Conservation (phyloP, 225 moss, liverwort and hornwort species). For the Polytrichum formosum region DNA sequence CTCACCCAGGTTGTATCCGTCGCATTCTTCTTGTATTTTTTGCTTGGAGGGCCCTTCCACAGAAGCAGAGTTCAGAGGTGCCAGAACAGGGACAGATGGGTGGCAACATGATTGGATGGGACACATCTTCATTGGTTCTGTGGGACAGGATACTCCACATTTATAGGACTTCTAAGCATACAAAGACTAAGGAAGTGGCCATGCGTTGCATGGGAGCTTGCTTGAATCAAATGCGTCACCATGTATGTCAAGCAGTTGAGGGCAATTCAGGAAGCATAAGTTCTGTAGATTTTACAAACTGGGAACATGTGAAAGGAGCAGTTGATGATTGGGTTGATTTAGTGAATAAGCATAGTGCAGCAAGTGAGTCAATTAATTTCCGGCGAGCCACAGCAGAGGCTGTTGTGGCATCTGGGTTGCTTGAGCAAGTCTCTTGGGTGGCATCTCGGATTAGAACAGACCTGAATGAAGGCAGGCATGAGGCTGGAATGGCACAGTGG, state of each 20-base stretch:
- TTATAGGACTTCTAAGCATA: constrained; percentile 71
- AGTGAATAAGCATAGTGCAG: constrained; percentile 59
- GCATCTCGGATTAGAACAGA: constrained; percentile 23
- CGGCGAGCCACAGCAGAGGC: constrained; percentile 86
- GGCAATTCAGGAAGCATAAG: constrained; percentile 2
- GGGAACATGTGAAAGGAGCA: constrained; percentile 39
- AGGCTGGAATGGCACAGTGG: constrained; percentile 45
- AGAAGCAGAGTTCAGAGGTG: constrained; percentile 13
- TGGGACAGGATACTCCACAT: constrained; percentile 70
- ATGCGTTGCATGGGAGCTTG: constrained; percentile 91
- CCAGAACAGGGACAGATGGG: constrained; percentile 1
- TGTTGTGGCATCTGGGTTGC: constrained; percentile 72
- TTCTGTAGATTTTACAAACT: constrained; percentile 10
- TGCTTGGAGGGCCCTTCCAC: constrained; percentile 60
- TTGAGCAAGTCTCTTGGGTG: constrained; percentile 73
- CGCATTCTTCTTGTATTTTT: constrained; percentile 85
- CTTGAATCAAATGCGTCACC: constrained; percentile 52
- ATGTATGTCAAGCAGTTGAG: constrained; percentile 17
- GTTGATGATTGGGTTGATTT: constrained; percentile 58
- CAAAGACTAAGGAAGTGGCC: constrained; percentile 82
- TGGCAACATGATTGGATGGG: constrained; percentile 37
- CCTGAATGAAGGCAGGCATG: constrained; percentile 11
- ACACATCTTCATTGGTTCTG: constrained; percentile 53
- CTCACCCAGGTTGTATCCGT: constrained; percentile 72
- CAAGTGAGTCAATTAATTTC: constrained; percentile 79